These are phyloP conservation scores for Aspergillus steynii DNA, from an alignment of 495 filamentous ascomycete species.

Conservation along the genomic window DNA sequence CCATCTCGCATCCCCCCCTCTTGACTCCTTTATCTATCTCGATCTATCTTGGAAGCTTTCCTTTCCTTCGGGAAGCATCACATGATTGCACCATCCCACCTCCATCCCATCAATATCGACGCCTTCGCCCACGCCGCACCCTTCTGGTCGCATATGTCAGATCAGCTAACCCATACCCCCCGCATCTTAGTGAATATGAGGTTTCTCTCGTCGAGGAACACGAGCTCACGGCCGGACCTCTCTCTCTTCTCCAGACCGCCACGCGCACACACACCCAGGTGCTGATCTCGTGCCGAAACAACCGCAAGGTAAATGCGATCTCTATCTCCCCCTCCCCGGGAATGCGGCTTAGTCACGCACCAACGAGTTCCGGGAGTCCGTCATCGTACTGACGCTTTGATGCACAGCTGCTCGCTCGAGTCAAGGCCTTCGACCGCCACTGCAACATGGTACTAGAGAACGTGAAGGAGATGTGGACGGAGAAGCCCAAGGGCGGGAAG, in stretches of 20 bases:
- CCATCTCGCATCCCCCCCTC: background rate
- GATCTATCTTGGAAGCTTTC: background rate
- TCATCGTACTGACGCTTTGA: background rate
- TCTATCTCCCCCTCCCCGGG: background rate
- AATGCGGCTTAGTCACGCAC: background rate
- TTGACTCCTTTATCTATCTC: background rate
- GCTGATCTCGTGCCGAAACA: constrained; percentile 86
- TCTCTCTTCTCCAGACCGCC: constrained; percentile 90
- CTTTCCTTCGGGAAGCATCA: constrained; percentile 6
- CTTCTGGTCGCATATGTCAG: constrained; percentile 1
- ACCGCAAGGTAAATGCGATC: constrained; percentile 56
- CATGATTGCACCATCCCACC: constrained; percentile 12
- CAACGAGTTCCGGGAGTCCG: background rate
- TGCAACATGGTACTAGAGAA: constrained; percentile 98
- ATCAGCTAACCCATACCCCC: constrained; percentile 1
- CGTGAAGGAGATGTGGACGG: constrained; percentile 99
- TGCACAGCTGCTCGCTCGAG: constrained; percentile 61
- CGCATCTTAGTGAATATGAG: constrained; percentile 74
- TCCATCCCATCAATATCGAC: background rate
- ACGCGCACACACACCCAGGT: constrained; percentile 86
- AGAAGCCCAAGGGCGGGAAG: constrained; percentile 86
- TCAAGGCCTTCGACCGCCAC: constrained; percentile 90
- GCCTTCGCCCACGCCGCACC: background rate
- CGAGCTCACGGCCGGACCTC: constrained; percentile 81
- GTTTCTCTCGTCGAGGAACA: constrained; percentile 84